Conservation (phyloP, 768 basidiomycete genomes). For the Xerocomellus intermedius region DNA sequence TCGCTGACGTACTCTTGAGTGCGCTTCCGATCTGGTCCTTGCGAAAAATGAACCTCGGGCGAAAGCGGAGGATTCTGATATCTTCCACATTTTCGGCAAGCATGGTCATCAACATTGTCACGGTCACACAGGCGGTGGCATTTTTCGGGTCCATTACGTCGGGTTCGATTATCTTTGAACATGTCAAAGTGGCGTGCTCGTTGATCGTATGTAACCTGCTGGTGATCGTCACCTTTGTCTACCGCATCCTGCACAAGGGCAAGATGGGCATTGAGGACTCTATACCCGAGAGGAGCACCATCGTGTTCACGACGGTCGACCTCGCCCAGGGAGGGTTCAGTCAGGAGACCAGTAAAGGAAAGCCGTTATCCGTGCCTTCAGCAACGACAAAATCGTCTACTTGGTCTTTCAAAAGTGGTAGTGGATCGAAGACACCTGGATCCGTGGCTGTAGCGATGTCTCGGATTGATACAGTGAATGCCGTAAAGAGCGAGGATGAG, state of each 20-base stretch:
- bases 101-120: constrained; percentile 21
- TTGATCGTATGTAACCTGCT: constrained; percentile 25
- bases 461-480: no score
- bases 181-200: constrained; percentile 21
- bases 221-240: constrained; percentile 21
- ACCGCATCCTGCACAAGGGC: constrained; percentile 8
- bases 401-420: constrained; percentile 8
- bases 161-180: constrained; percentile 19
- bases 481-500: background rate
- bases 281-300: background rate
- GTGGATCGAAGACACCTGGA: background rate
- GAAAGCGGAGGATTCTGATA: constrained; percentile 18
- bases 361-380: background rate
- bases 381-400: background rate
- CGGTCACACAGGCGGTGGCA: constrained; percentile 11
- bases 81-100: constrained; percentile 22
- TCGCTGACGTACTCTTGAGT: constrained; percentile 21
- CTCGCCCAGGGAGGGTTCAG: background rate
- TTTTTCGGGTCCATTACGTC: constrained; percentile 3
- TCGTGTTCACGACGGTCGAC: constrained; percentile 17
- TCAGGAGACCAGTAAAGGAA: constrained; percentile 2
- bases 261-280: background rate
- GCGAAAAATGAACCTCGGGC: constrained; percentile 11
- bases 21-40: constrained; percentile 20
- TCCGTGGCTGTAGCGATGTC: background rate